phyloP scores from a whole-genome alignment of 169 alveolate species.

The Eimeria falciformis region DNA sequence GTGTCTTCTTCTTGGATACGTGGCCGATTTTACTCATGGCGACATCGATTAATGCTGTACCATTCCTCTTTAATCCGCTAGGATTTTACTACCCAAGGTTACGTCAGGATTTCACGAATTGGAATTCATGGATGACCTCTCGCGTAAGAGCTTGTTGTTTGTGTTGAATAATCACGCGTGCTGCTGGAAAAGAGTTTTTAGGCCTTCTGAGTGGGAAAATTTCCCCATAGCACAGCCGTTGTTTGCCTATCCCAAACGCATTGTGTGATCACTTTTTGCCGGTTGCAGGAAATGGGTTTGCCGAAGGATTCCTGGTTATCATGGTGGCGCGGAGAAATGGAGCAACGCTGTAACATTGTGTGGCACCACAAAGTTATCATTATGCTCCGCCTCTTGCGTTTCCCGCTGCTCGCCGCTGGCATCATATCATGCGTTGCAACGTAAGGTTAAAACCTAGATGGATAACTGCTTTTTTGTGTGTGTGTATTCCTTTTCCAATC shows the following conservation, averaged over 20 bases:
- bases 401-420: conserved; percentile 71
- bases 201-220: too few species aligned
- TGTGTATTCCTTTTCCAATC: too few species aligned
- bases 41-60: conserved; percentile 67
- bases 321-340: conserved; percentile 79
- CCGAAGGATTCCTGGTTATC: conserved; percentile 72
- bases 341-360: conserved; percentile 68
- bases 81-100: conserved; percentile 76
- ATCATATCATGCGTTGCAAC: conserved; percentile 77
- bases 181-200: too few species aligned
- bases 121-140: conserved; percentile 76
- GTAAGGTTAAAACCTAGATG: conserved; percentile 9
- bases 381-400: conserved; percentile 68
- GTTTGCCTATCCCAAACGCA: too few species aligned
- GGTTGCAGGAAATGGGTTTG: conserved; percentile 65
- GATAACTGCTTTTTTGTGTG: too few species aligned
- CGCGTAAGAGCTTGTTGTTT: conserved; percentile 16
- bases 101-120: conserved; percentile 71
- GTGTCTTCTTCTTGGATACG: conserved; percentile 67
- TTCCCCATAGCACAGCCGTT: too few species aligned
- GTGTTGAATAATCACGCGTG: too few species aligned
- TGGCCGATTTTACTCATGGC: conserved; percentile 77
- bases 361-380: conserved; percentile 77
- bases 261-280: not conserved
- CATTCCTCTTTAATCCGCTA: conserved; percentile 74